Evolutionary conservation across 192 early-diverging fungal genomes (phyloP).

Genomic region (Coemansia sp.): DNA sequence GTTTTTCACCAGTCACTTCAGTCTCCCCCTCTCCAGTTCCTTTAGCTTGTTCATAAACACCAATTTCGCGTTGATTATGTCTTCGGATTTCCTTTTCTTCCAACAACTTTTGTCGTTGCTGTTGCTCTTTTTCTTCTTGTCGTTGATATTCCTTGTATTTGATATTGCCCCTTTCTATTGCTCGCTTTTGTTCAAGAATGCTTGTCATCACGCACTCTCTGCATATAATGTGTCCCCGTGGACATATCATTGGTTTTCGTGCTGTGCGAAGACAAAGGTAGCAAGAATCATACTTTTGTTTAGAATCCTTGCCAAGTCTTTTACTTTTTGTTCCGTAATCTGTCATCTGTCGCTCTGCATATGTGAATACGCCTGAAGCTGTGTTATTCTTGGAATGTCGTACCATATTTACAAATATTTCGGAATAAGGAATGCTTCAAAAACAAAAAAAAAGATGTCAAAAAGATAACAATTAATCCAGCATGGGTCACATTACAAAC

Average conservation of each 20-base stretch:
- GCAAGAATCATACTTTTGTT: conserved; percentile 82
- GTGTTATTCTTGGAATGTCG: conserved; percentile 96
- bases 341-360: conserved; percentile 80
- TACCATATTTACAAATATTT: conserved; percentile 52
- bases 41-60: neutral
- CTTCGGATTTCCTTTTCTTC: conserved; percentile 14
- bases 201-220: conserved; percentile 85
- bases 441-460: neutral
- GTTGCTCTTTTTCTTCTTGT: conserved; percentile 17
- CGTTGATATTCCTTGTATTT: conserved; percentile 47
- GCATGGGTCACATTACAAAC: too few relatives aligned
- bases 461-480: neutral
- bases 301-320: conserved; percentile 80
- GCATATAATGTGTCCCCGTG: conserved; percentile 79
- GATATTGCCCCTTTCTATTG: conserved; percentile 57
- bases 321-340: conserved; percentile 86
- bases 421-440: neutral
- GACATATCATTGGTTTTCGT: conserved; percentile 22
- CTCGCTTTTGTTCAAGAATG: conserved; percentile 81
- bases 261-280: conserved; percentile 70
- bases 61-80: conserved; percentile 15
- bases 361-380: conserved; percentile 85
- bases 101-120: neutral
- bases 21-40: too few relatives aligned
- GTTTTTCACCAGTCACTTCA: neutral